Base-by-base conservation (phyloP, 352 stramenopile species). In the Phytophthora quininea region DNA sequence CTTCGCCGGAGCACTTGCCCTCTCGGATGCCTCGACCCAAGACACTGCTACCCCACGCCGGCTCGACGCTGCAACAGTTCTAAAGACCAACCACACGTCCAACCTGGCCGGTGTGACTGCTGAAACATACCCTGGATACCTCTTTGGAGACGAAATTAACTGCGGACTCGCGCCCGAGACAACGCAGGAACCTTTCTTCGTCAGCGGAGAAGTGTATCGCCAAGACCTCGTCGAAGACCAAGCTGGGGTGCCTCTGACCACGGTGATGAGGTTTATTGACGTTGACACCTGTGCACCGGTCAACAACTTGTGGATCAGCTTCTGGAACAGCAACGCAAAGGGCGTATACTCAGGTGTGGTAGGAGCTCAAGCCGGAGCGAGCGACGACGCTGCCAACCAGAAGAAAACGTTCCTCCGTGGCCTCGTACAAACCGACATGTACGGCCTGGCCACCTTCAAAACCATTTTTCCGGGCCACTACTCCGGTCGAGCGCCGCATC, bases 211-310 rank as follows among this genome's bases (percentile, higher is more conserved):
- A 51, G 43, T 55, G 42, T 27, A 55, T 11, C 50, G 59, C 24
- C 40, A 37, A 19, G 42, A 54, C 12, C 47, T 67, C 14, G 30
- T 14, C 14, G 48, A 65, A 12, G 35, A 24, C 27, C 29, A 65
- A 31, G 12, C 14, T 32, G 58, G 58, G 37, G 42, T 61, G 9
- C 8, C 14, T 27, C 50, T 67, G 7, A 60, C 42, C 27, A 42
- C 43, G 40, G 59, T 54, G 8, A 43, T 67, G 40, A 40, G 60
- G 51, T 53, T 67, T 42, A 59, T 67, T 30, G 51, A 67, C 30
- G 50, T 67, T n/a, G 55, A 67, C 29, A 67, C 59, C 30, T 67
- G 59, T 32, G 43, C 49, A 7, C 50, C 59, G n/a, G 59, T 67
- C 5, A 6, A 33, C 50, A 27, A 59, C 40, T 32, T 67, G 15